Evolutionary conservation across 2,329 filamentous ascomycete genomes (phyloP), one percentile per base, ranked within the genome.

Genomic region (Cadophora malorum): DNA sequence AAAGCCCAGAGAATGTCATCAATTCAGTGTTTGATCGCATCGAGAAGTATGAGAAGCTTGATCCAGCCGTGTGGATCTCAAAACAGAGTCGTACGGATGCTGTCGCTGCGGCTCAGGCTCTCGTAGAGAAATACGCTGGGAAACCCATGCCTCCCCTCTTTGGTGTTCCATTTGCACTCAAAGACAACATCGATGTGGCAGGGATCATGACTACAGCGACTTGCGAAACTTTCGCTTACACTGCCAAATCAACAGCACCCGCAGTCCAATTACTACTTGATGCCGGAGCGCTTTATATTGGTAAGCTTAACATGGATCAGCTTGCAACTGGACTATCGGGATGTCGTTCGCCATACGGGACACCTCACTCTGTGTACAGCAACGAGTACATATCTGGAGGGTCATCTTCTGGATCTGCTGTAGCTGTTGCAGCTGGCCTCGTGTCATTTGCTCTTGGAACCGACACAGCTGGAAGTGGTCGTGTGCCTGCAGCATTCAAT

Each of bases 291-390:
- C 74, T 89, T 3, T 83, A 85, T 66, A 79, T 89, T 53, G 87
- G 87, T 35, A 89, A 89, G 73, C 81, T 81, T 14, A 86, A 85
- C 72, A 81, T 90, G 64, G 88, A 90, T 73, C 87, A 90, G 75
- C 80, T 90, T 4, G 87, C 87, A 2, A 89, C 87, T 0, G 88
- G 88, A 0, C 80, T 90, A 2, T 85, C 83, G 14, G 88, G 87
- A 19, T 86, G 84, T 58, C 82, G 86, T 31, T 87, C 85, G 1
- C 85, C 86, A 0, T 88, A 85, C 69, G 87, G 87, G 1, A 83
- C 81, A 23, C 83, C 86, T 0, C 80, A 83, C 25, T 87, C 85
- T 65, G 79, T 86, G 0, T 87, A 80, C 74, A 77, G 81, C 72
- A 77, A 79, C 49, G 77, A 81, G n/a, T 82, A 83, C 64, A 84